Evolutionary conservation across 176 grass and related monocot species (phyloP), one percentile per base, ranked within the genome.

Genomic region (Carex pumila): DNA sequence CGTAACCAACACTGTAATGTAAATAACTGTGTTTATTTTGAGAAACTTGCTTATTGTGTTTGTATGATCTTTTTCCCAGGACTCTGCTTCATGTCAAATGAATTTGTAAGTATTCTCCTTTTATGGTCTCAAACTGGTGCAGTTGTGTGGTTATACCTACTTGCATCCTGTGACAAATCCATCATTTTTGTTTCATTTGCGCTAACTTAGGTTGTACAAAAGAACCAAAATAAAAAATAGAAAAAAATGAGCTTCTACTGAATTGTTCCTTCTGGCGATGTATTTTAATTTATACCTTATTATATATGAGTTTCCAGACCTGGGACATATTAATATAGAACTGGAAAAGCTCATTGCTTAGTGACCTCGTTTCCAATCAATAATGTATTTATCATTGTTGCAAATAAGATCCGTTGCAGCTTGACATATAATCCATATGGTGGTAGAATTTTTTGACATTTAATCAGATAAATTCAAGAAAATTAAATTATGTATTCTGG

Each of bases 31-130:
- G 19, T 41, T 69, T 49, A 1, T 75, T 64, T 74, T 49, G 5
- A 81, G 37, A 69, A 81, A 76, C 4, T 82, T 65, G 79, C 79
- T 82, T 55, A 64, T 47, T 6, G 10, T 82, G 34, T 30, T 50
- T 82, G 56, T 81, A 64, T 81, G 18, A 13, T 61, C 60, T 91
- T 92, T 22, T 65, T 8, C 81, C 39, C 96, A 98, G 96, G 96
- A 83, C 59, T 98, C 71, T 98, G 96, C 88, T 95, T 98, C 86
- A 98, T 95, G 96, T 98, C 92, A 37, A 98, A 95, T 87, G 96
- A 95, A 85, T 93, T 95, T 88, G 92, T 98, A 90, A 95, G 89
- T 85, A 79, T 64, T 21, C 19, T 68, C 25, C 37, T 69, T 76
- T 47, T 77, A 13, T 52, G n/a, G 36, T 30, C 25, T 59, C 19